Base-by-base conservation (phyloP, 2,329 filamentous ascomycete genomes). In the Aspergillus thermomutatus region DNA sequence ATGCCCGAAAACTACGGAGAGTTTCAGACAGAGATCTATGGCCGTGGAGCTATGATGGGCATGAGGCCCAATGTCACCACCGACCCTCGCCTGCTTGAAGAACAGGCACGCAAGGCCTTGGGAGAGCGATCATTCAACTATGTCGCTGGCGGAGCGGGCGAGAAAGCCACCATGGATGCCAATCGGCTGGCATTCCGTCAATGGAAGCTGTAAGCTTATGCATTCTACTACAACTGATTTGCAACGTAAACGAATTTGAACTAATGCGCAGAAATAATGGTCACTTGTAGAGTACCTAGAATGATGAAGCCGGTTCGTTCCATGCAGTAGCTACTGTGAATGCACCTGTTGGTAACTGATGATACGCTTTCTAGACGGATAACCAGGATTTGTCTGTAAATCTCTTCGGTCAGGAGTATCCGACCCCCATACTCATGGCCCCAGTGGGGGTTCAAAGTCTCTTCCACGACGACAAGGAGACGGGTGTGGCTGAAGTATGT, bases 391-490 rank as follows among this genome's bases (percentile, higher is more conserved):
- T 85, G n/a, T 73, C 72, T 6, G 74, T 83, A 3, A 74, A 80
- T 46, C 66, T 87, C 0, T 85, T 87, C 41, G 80, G 79, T 1
- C 70, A 73, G 34, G 71, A 71, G 48, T 77, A 82, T 50, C 70
- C 76, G 3, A 77, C 73, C 17, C 86, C 86, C 0, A 62, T 89
- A 1, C 67, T 89, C 1, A 82, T 88, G 66, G 87, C 87, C 1
- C 88, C 88, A 0, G 79, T 91, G 1, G 88, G 89, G 0, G 86
- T 90, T 0, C 87, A 91, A 64, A 77, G 77, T 1, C 84, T 89
- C 31, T 86, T 88, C 66, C 87, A 92, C 63, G 68, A 76, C 0
- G 84, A 89, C 62, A 83, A 79, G 14, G 88, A 92, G 65, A 77
- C 80, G 1, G 87, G 85, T 0, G 80, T 85, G 0, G 86, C 88